Evolutionary conservation across 768 basidiomycete genomes (phyloP).

Genomic region (Trametes meyenii): DNA sequence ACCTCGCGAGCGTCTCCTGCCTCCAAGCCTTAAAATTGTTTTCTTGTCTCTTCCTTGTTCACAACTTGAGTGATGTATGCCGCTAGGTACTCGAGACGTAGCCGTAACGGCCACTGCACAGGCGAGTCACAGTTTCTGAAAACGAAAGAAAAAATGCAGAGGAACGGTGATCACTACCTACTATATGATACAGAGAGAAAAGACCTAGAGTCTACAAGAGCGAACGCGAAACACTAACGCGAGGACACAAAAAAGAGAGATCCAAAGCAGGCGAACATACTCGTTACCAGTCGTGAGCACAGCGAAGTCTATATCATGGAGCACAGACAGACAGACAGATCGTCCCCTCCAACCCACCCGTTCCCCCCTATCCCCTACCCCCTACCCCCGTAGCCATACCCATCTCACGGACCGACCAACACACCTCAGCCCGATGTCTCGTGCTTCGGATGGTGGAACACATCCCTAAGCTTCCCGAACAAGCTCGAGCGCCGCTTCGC

Average conservation of each 20-base stretch:
- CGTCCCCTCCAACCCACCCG: conserved; percentile 1
- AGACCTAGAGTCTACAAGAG: conserved; percentile 6
- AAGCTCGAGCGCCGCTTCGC: conserved; percentile 35
- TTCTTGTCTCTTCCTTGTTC: not conserved
- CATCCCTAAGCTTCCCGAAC: conserved; percentile 37
- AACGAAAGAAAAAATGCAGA: not conserved
- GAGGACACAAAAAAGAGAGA: not conserved
- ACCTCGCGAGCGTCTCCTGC: conserved; percentile 16
- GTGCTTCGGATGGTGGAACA: conserved; percentile 27
- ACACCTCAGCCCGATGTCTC: conserved; percentile 5
- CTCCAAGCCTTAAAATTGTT: conserved; percentile 7
- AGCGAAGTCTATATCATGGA: conserved; percentile 20
- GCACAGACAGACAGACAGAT: conserved; percentile 5
- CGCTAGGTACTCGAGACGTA: not conserved
- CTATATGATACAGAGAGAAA: conserved; percentile 12
- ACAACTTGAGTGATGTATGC: not conserved
- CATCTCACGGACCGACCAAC: not conserved
- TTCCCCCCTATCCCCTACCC: not conserved
- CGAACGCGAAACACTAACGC: not conserved
- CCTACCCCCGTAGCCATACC: not conserved
- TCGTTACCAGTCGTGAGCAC: conserved; percentile 17
- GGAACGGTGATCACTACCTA: not conserved
- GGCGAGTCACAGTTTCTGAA: too few relatives aligned
- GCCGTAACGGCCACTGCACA: not conserved
- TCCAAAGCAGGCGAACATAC: not conserved